Evolutionary conservation across 192 early-diverging fungal genomes (phyloP).

Genomic region (Oehlia diaphana): DNA sequence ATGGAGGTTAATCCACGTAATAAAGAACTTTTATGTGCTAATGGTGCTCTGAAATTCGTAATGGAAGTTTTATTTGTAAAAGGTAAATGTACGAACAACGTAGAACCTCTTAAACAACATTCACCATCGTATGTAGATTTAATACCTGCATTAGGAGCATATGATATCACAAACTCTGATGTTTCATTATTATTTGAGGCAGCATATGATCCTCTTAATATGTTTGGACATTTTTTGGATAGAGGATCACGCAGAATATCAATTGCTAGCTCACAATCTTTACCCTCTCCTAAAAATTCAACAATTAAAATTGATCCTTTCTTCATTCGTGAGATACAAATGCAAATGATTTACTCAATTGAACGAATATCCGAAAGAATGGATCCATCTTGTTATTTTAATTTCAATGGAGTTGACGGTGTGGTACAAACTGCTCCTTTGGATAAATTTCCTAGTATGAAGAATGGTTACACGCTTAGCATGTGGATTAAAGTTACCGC

Average conservation of each 20-base stretch:
- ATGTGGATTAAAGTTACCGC: constrained; percentile 44
- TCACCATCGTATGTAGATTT: constrained; percentile 44
- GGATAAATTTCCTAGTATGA: constrained; percentile 37
- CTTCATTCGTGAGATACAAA: constrained; percentile 44
- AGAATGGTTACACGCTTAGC: constrained; percentile 45
- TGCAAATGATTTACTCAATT: constrained; percentile 48
- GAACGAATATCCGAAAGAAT: constrained; percentile 46
- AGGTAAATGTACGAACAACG: constrained; percentile 30
- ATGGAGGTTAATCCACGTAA: constrained; percentile 48
- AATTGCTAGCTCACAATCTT: constrained; percentile 11
- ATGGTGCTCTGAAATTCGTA: constrained; percentile 40
- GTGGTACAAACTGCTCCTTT: constrained; percentile 38
- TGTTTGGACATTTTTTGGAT: constrained; percentile 33
- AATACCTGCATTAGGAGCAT: constrained; percentile 43
- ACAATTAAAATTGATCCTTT: constrained; percentile 35
- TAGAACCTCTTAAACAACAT: constrained; percentile 19
- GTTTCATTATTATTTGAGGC: constrained; percentile 41
- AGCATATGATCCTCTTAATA: constrained; percentile 41
- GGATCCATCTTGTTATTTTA: constrained; percentile 44
- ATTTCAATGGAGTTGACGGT: constrained; percentile 42
- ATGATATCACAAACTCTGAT: constrained; percentile 42
- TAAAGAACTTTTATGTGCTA: constrained; percentile 41
- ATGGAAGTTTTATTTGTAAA: constrained; percentile 39
- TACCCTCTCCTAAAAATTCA: neutral
- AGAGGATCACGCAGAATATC: constrained; percentile 28